Conservation (phyloP, 2,329 filamentous ascomycete species). For the Aspergillus sp. region DNA sequence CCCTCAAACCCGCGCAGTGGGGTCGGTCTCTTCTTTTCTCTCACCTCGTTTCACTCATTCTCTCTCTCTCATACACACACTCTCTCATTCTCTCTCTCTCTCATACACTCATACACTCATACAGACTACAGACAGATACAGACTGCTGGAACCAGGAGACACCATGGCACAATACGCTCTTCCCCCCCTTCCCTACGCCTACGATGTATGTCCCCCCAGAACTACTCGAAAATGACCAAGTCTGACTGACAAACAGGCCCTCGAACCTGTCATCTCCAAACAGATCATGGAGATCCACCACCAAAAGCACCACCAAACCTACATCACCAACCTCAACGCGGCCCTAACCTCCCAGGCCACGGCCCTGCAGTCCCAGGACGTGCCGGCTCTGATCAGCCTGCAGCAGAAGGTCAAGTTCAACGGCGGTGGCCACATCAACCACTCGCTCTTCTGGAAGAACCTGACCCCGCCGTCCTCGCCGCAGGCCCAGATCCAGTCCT, state of each 20-base stretch:
- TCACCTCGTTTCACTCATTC: neutral
- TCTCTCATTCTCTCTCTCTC: neutral
- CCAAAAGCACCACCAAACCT: constrained; percentile 87
- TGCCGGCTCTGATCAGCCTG: constrained; percentile 58
- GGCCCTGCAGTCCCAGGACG: constrained; percentile 50
- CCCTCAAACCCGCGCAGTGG: constrained; percentile 1
- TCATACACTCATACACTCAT: neutral
- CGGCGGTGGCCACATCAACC: constrained; percentile 87
- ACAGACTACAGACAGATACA: neutral
- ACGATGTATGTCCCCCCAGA: constrained; percentile 51
- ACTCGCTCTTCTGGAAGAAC: constrained; percentile 87
- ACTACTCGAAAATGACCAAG: neutral
- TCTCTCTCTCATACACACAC: neutral
- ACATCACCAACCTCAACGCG: constrained; percentile 80
- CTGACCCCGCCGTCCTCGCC: constrained; percentile 54
- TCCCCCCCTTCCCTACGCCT: constrained; percentile 59
- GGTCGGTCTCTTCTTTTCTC: neutral
- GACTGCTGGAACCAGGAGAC: constrained; percentile 10
- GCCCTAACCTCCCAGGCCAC: constrained; percentile 58
- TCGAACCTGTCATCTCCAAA: constrained; percentile 70
- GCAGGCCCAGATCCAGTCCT: constrained; percentile 49
- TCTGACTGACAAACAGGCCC: constrained; percentile 52
- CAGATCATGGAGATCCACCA: constrained; percentile 95
- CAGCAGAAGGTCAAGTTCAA: constrained; percentile 74
- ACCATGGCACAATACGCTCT: constrained; percentile 45